These are phyloP conservation scores for Hsuehochloa calcarea DNA, from an alignment of 176 grass and related monocot genomes.

Conservation along the genomic window DNA sequence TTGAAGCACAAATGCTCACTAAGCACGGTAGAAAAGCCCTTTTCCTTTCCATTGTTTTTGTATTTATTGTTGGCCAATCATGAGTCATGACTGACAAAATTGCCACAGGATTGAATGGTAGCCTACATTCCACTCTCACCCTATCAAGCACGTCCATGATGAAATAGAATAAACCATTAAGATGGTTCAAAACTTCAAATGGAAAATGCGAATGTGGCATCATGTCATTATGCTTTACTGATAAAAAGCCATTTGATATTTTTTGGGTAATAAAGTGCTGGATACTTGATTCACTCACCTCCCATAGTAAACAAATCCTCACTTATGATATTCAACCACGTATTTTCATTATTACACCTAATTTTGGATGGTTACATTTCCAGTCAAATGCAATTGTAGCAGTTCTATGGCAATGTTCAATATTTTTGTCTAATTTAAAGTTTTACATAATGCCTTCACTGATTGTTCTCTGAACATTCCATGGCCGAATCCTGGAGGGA, in stretches of 20 bases:
- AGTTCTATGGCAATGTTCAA: background rate
- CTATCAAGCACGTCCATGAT: background rate
- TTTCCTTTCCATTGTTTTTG: background rate
- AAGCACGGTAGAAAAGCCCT: background rate
- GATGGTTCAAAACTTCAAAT: background rate
- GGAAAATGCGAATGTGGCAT: background rate
- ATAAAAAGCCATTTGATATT: background rate
- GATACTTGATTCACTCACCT: background rate
- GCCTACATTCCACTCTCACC: background rate
- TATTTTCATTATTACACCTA: background rate
- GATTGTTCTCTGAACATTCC: background rate
- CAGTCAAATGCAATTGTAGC: background rate
- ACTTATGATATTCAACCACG: background rate
- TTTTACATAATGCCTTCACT: background rate
- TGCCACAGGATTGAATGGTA: background rate
- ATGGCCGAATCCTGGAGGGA: background rate
- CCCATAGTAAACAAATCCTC: background rate
- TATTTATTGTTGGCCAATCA: background rate
- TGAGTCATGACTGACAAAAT: background rate
- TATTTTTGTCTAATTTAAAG: background rate
- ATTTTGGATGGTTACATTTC: slow-evolving; percentile 9
- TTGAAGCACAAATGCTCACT: background rate
- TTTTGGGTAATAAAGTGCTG: background rate
- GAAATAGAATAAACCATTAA: background rate
- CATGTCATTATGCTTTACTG: background rate